Conservation (phyloP, 352 stramenopile genomes). For the Aphanomyces euteiches region DNA sequence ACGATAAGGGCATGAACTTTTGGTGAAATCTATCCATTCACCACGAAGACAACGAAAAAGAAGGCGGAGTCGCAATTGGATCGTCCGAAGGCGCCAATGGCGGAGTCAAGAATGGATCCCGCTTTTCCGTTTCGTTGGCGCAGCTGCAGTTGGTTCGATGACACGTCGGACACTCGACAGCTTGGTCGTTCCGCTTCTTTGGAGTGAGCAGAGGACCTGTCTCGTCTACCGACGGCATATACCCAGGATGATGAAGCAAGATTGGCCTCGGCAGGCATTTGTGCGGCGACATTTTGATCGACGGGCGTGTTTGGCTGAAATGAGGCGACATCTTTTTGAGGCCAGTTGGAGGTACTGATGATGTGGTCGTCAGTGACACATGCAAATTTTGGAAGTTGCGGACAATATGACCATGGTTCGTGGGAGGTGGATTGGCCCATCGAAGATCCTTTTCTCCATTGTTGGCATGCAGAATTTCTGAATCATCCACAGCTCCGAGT, state of each 20-base stretch:
- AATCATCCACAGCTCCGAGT: neutral
- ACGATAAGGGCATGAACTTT: too few species aligned
- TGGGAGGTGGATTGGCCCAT: neutral
- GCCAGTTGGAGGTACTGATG: neutral
- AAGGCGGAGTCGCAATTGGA: neutral
- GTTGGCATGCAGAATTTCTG: too few species aligned
- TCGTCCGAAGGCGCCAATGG: neutral
- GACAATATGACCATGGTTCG: constrained; percentile 10
- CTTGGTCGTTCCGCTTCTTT: constrained; percentile 16
- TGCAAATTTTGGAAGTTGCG: constrained; percentile 32
- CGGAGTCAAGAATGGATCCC: constrained; percentile 20
- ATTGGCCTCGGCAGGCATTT: constrained; percentile 30
- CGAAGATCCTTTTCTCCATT: constrained; percentile 1
- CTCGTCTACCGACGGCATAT: constrained; percentile 75
- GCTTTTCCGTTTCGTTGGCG: constrained; percentile 8
- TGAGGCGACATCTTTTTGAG: constrained; percentile 50
- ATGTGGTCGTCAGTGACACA: constrained; percentile 12
- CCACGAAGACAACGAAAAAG: constrained; percentile 23
- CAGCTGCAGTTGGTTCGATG: constrained; percentile 13
- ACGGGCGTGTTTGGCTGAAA: constrained; percentile 30
- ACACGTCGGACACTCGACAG: neutral
- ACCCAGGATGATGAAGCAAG: constrained; percentile 36
- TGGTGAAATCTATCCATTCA: constrained; percentile 14
- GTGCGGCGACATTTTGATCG: neutral
- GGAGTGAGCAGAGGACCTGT: constrained; percentile 40